Evolutionary conservation across 768 basidiomycete genomes (phyloP).

Genomic region (Collybiopsis confluens): DNA sequence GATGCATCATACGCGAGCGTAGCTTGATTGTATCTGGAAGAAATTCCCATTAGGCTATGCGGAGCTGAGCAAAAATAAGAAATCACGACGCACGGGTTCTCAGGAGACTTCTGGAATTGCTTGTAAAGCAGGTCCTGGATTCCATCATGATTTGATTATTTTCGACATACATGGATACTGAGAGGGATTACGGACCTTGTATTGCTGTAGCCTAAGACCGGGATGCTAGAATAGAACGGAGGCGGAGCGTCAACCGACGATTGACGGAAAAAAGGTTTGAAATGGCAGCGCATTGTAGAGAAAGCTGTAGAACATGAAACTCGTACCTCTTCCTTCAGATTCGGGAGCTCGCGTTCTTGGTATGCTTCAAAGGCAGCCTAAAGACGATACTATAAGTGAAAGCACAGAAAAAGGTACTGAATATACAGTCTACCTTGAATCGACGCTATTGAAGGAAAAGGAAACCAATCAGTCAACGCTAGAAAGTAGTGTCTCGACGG

Average conservation of each 20-base stretch:
- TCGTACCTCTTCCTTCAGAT: slow-evolving; percentile 65
- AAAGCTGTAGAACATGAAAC: slow-evolving; percentile 7
- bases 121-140: slow-evolving; percentile 88
- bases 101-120: slow-evolving; percentile 94
- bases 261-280: background rate
- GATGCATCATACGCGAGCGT: slow-evolving; percentile 77
- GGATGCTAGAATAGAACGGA: slow-evolving; percentile 54
- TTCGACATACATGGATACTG: background rate
- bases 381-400: no score
- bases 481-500: no score
- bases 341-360: slow-evolving; percentile 81
- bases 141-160: background rate
- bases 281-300: no score
- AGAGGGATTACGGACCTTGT: slow-evolving; percentile 50
- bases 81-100: slow-evolving; percentile 72
- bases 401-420: no score
- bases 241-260: slow-evolving; percentile 2
- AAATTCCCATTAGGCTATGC: background rate
- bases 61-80: background rate
- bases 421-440: slow-evolving; percentile 62
- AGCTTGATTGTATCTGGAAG: slow-evolving; percentile 75
- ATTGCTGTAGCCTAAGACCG: slow-evolving; percentile 87
- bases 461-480: no score
- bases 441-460: slow-evolving; percentile 69
- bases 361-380: slow-evolving; percentile 90